phyloP scores from a whole-genome alignment of 176 grass and related monocot species.

The Carex parvula region DNA sequence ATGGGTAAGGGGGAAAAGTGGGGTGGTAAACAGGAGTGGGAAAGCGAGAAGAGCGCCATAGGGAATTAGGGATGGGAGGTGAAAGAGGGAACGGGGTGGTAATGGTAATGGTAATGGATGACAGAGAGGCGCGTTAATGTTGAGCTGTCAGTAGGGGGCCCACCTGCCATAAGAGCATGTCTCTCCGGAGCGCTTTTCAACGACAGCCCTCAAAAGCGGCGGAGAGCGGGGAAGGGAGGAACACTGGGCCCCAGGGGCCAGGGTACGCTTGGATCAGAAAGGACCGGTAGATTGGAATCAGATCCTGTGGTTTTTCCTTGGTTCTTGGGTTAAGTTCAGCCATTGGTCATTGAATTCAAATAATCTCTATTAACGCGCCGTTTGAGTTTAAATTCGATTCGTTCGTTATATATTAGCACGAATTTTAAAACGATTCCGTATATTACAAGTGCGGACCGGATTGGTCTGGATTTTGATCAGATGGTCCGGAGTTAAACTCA shows the following conservation, averaged over 20 bases:
- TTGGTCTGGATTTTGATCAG: too few relatives aligned
- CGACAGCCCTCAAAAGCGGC: constrained; percentile 23
- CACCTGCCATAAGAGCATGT: constrained; percentile 13
- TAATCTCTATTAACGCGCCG: too few relatives aligned
- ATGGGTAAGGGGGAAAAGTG: too few relatives aligned
- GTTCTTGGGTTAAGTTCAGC: neutral
- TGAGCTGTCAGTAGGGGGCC: constrained; percentile 13
- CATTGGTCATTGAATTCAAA: too few relatives aligned
- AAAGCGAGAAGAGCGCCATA: neutral
- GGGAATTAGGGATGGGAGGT: neutral
- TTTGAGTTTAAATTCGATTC: too few relatives aligned
- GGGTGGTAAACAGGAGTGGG: neutral
- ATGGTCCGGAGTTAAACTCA: too few relatives aligned
- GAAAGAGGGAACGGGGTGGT: neutral
- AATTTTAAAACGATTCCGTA: too few relatives aligned
- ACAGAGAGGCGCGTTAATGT: constrained; percentile 15
- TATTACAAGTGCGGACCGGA: too few relatives aligned
- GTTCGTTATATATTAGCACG: too few relatives aligned
- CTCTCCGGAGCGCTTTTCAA: constrained; percentile 18
- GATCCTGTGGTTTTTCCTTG: neutral
- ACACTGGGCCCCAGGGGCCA: neutral
- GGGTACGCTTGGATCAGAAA: neutral
- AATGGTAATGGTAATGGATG: constrained; percentile 23
- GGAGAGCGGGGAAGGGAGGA: neutral
- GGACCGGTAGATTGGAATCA: neutral